Base-by-base conservation (phyloP, 139 green algal genomes). In the Coccomyxa sp. region DNA sequence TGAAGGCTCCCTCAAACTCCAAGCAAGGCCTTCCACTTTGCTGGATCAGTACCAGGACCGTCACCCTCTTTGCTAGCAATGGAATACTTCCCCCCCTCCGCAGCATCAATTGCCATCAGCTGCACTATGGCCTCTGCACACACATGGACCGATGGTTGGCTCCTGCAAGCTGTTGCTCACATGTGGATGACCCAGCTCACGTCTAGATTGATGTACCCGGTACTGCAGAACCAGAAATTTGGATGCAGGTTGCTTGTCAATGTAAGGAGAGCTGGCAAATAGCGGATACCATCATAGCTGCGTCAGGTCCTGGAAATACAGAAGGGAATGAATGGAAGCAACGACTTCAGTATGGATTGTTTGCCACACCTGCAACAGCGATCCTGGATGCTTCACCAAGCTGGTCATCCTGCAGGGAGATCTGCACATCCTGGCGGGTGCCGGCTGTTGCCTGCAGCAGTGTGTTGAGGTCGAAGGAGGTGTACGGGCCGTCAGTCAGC, bases 401-500 rank as follows among this genome's bases (percentile, higher is more conserved):
- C 38, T 92, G 84, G 39, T 90, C 84, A 80, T 97, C 93, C 27
- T 64, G 41, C 0, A 81, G 36, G 7, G 89, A 89, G 39, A 97
- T 78, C 77, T 84, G 74, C 14, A 91, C 68, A 18, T 83, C 79
- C 70, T 88, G 83, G 14, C 83, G 77, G 41, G 37, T 82, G 40
- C 86, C 87, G 40, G 58, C 77, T 14, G 85, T 88, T 39, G 80
- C 90, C 76, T 95, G 85, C 16, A 98, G 83, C 77, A 99, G 85
- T 0, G 96, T 99, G 88, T 99, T 99, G 36, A 99, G 82, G 86
- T 99, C 96, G 82, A 92, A 98, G 5, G 88, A 96, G 37, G 96
- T 99, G 91, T 99, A 99, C 31, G 96, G 96, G 0, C 95, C 95
- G 84, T 99, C 96, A 24, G 95, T 98, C 14, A 99, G 90, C 64